These are phyloP conservation scores for Baorangia bicolor DNA, from an alignment of 768 basidiomycete species.

Conservation along the genomic window DNA sequence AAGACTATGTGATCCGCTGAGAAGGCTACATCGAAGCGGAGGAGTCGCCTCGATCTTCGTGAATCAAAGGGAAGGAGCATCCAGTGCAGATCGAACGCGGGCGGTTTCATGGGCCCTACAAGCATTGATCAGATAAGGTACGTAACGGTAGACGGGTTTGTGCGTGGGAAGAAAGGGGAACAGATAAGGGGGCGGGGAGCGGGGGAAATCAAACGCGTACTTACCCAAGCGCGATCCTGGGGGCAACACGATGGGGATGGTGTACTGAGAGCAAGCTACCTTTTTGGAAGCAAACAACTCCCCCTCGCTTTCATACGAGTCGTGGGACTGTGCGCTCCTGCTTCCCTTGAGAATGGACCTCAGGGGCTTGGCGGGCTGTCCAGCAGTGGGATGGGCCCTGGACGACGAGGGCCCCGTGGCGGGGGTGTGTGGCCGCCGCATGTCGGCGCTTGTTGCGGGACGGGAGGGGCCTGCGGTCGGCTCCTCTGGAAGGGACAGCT, in stretches of 20 bases:
- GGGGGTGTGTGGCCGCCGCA: slow-evolving; percentile 22
- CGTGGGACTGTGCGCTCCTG: slow-evolving; percentile 8
- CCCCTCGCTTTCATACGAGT: slow-evolving; percentile 33
- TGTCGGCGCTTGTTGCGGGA: slow-evolving; percentile 14
- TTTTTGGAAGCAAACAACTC: slow-evolving; percentile 26
- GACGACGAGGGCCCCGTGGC: slow-evolving; percentile 11
- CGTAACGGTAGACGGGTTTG: not conserved
- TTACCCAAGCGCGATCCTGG: slow-evolving; percentile 28
- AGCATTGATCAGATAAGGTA: slow-evolving; percentile 30
- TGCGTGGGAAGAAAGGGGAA: not conserved
- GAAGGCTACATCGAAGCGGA: slow-evolving; percentile 54
- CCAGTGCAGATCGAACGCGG: slow-evolving; percentile 47
- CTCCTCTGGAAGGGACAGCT: slow-evolving; percentile 22
- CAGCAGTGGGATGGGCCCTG: slow-evolving; percentile 21
- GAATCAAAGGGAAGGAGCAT: slow-evolving; percentile 43
- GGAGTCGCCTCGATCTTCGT: slow-evolving; percentile 33
- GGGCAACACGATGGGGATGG: slow-evolving; percentile 21
- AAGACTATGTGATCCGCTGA: slow-evolving; percentile 35
- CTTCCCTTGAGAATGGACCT: slow-evolving; percentile 33
- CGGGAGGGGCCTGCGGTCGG: slow-evolving; percentile 6
- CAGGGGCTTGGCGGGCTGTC: slow-evolving; percentile 24
- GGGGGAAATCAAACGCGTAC: slow-evolving; percentile 1
- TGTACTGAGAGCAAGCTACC: slow-evolving; percentile 19
- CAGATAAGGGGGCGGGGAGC: not conserved
- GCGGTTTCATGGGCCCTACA: slow-evolving; percentile 39